These are phyloP conservation scores for Protomyces arabidopsidicola DNA, from an alignment of 1,139 yeast species.

Conservation along the genomic window DNA sequence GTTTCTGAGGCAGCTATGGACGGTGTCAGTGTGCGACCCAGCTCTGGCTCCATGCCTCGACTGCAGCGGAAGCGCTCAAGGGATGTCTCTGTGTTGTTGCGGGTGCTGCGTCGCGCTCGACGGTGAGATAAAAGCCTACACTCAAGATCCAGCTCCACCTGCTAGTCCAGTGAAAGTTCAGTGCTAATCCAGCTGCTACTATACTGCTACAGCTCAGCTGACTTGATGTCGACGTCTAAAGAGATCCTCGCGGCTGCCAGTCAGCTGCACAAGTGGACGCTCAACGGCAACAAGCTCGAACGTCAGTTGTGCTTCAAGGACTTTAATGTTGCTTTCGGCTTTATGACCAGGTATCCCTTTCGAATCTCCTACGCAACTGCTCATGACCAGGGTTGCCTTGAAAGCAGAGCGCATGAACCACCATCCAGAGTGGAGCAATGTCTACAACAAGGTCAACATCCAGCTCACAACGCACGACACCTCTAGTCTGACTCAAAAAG, in stretches of 20 bases:
- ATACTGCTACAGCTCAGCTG: too few species aligned
- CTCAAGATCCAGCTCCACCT: too few species aligned
- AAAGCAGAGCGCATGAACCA: conserved; percentile 23
- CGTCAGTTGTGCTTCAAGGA: background rate
- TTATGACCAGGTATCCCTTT: background rate
- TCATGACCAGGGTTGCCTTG: conserved; percentile 4
- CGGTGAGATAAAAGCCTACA: too few species aligned
- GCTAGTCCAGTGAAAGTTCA: too few species aligned
- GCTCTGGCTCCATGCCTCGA: background rate
- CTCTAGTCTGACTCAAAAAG: conserved; percentile 19
- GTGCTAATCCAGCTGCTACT: too few species aligned
- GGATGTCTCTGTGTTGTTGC: too few species aligned
- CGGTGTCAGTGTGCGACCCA: background rate
- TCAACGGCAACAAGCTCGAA: background rate
- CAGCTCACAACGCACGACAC: conserved; percentile 26
- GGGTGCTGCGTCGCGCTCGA: too few species aligned
- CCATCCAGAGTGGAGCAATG: conserved; percentile 29
- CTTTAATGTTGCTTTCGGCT: background rate
- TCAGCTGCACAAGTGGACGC: background rate
- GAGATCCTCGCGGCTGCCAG: background rate
- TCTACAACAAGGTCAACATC: conserved; percentile 22
- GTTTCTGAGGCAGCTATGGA: background rate
- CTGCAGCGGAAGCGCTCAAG: background rate
- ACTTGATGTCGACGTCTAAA: background rate
- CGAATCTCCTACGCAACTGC: background rate